These are phyloP conservation scores for Trichoderma sp. DNA, from an alignment of 2,329 filamentous ascomycete genomes.

Conservation along the genomic window DNA sequence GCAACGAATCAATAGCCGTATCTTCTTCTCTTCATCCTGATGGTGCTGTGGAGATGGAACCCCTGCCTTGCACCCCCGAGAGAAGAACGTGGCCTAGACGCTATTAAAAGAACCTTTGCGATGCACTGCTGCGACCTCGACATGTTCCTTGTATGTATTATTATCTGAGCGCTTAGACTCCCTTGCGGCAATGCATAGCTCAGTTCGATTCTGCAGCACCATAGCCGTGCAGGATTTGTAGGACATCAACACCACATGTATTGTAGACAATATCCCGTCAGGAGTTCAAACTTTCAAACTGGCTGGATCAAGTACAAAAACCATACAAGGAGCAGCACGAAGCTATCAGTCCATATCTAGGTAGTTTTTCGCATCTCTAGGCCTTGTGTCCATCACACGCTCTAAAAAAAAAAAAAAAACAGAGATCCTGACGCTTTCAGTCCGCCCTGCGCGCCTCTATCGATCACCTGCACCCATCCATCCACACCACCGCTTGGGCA, in stretches of 20 bases:
- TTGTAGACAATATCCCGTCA: too few relatives aligned
- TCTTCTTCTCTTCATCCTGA: neutral
- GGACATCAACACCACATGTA: too few relatives aligned
- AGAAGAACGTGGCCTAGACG: slow-evolving; percentile 25
- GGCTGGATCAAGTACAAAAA: too few relatives aligned
- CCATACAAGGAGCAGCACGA: neutral
- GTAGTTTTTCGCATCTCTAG: neutral
- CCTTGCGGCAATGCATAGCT: neutral
- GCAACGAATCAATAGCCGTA: slow-evolving; percentile 9
- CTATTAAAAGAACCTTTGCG: neutral
- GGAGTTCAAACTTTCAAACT: too few relatives aligned
- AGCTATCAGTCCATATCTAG: slow-evolving; percentile 7
- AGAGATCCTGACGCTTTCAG: neutral
- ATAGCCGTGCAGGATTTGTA: too few relatives aligned
- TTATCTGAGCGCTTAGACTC: slow-evolving; percentile 1
- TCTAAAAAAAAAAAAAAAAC: neutral
- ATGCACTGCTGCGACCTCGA: neutral
- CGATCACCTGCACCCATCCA: neutral
- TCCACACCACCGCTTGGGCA: neutral
- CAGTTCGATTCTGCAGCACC: neutral
- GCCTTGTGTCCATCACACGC: slow-evolving; percentile 7
- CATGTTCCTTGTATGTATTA: too few relatives aligned
- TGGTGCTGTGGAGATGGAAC: slow-evolving; percentile 21
- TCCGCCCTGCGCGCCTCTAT: neutral
- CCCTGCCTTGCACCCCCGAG: slow-evolving; percentile 11